Evolutionary conservation across 768 basidiomycete species (phyloP), one percentile per base, ranked within the genome.

Genomic region (Lentinula raphanica): DNA sequence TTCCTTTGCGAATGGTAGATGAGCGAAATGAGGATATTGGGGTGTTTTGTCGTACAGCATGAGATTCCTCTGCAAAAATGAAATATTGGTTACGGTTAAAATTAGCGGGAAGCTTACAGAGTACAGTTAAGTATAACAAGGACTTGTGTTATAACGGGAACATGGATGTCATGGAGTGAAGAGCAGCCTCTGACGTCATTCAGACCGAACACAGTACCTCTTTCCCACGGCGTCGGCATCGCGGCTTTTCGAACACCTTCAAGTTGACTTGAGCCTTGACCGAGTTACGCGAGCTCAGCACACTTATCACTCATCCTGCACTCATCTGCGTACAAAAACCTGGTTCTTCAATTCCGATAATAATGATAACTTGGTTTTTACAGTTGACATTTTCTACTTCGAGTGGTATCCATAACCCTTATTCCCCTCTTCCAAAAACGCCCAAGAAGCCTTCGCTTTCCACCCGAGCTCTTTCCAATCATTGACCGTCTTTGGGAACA

Each of bases 1-100:
- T 58, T 79, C 75, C 48, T 70, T 69, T 15, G 78, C 77, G 62
- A 72, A 80, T 8, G 72, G 71, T 54, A 81, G 72, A 50, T 76
- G 70, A 23, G 67, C 72, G 61, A 75, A 75, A 63, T 79, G 75
- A 28, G 76, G 69, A 59, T 76, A 76, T 44, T 69, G 68, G 15
- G 74, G 73, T 28, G 63, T 65, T 38, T 67, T 62, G 61, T 66
- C 66, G 36, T 65, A 67, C 50, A 67, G 64, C 59, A 60, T 60
- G 5, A 29, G 21, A 36, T 11, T 38, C 25, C 36, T 49, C 12
- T 36, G 19, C 21, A 27, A 32, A 19, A 13, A 35, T n/a, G n/a
- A n/a, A n/a, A n/a, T n/a, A 23, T 5, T 31, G 15, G 19, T 5
- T 12, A 5, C 11, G 27, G 39, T 40, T n/a, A 19, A 9, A 12